These are phyloP conservation scores for Globisporangium heterothallicum DNA, from an alignment of 352 stramenopile species.

Conservation along the genomic window DNA sequence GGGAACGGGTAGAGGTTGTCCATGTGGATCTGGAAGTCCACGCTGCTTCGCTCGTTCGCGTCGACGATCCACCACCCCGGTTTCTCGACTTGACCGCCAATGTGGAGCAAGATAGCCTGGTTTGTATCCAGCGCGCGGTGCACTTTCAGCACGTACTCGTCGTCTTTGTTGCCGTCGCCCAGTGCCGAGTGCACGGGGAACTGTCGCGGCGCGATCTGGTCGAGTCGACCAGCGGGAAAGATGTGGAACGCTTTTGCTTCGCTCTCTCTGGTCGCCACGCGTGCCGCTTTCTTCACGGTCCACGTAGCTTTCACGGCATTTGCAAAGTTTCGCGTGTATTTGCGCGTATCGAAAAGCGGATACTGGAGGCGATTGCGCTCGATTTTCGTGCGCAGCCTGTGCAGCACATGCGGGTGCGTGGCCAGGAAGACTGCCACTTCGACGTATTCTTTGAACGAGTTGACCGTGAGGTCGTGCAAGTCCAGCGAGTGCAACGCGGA, in stretches of 20 bases:
- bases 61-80: constrained; percentile 73
- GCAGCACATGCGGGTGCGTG: constrained; percentile 23
- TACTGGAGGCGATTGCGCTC: constrained; percentile 38
- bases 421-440: constrained; percentile 60
- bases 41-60: constrained; percentile 29
- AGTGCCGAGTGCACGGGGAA: constrained; percentile 36
- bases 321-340: constrained; percentile 48
- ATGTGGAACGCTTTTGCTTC: constrained; percentile 25
- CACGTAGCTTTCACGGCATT: constrained; percentile 39
- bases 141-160: constrained; percentile 37
- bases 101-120: constrained; percentile 47
- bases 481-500: constrained; percentile 48
- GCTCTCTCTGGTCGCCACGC: neutral
- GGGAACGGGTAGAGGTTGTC: constrained; percentile 63
- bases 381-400: constrained; percentile 29
- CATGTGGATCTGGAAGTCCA: constrained; percentile 69
- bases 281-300: constrained; percentile 26
- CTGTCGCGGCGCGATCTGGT: constrained; percentile 17
- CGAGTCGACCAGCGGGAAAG: constrained; percentile 22
- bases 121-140: constrained; percentile 20
- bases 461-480: constrained; percentile 49
- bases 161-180: constrained; percentile 22
- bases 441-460: constrained; percentile 80
- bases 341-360: constrained; percentile 62
- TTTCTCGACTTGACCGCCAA: constrained; percentile 40